Evolutionary conservation across 2,329 filamentous ascomycete species (phyloP), one percentile per base, ranked within the genome.

Genomic region (Lecanicillium sp.): DNA sequence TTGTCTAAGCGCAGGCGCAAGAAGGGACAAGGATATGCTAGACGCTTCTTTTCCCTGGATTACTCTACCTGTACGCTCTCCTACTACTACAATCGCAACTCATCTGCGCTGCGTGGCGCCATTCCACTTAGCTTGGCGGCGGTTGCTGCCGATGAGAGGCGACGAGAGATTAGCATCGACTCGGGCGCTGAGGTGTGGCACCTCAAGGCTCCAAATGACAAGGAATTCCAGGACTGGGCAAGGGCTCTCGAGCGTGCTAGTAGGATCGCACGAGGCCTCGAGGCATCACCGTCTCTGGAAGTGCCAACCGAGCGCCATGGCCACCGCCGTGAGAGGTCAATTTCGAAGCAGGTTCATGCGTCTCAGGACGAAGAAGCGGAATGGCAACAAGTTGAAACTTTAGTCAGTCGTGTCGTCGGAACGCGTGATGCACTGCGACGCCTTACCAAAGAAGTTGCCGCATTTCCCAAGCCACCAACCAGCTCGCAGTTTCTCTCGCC

Each of bases 141-240:
- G 4, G 84, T 98, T 43, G 85, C 89, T 4, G 87, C 87, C 7
- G 89, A 95, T 55, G 86, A 92, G 57, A 79, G 85, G 52, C 79
- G 85, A 28, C 77, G 88, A 46, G 90, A 96, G 59, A 95, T 98
- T 38, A 94, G 84, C 30, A 92, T 98, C 41, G 92, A 98, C 57
- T 96, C 92, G 0, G 92, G 92, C 1, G 89, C 92, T 3, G 92
- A 98, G 60, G 80, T 98, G 18, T 98, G 92, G 92, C 92, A 96
- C 63, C 68, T 98, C 20, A 82, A 81, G 51, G 87, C 92, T 3
- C 77, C 75, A 35, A 94, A 85, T 50, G 75, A 78, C 35, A 83
- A 83, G 47, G 90, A 96, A 45, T 98, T 95, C 55, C 73, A 77
- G 33, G 82, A 84, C 14, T 98, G 92, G 92, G 87, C 83, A 34